Percentiles rank a stretch among this genome's conserved stretches.
These are phyloP conservation scores for Crinitomyces ghanaensis DNA, from an alignment of 805 yeast species.

Conservation along the genomic window DNA sequence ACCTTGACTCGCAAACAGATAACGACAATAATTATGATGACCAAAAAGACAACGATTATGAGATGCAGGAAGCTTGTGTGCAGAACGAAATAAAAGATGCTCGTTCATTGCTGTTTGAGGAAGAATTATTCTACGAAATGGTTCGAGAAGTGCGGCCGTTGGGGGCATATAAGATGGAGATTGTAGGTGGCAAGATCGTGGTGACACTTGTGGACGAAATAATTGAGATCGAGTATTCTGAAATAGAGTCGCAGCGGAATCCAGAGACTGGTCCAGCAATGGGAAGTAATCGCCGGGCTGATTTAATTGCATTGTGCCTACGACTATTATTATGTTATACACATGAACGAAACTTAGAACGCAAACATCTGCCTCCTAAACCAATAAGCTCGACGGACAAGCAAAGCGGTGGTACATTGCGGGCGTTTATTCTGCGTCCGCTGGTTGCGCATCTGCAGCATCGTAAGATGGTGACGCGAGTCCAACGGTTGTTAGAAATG, in stretches of 20 bases:
- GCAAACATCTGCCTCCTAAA: constrained; percentile 15
- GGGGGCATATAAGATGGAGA: constrained; percentile 58
- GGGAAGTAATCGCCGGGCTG: constrained; percentile 40
- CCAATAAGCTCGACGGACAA: too few species aligned
- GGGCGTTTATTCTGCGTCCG: constrained; percentile 23
- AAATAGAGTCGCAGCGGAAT: constrained; percentile 11
- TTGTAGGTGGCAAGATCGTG: constrained; percentile 50
- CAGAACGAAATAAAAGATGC: constrained; percentile 53
- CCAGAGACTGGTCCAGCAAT: constrained; percentile 26
- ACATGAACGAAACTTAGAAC: constrained; percentile 35
- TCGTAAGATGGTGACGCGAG: constrained; percentile 15
- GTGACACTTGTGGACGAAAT: constrained; percentile 55
- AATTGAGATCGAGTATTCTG: constrained; percentile 59
- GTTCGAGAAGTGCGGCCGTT: constrained; percentile 63
- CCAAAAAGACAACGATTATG: too few species aligned
- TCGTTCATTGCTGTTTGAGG: constrained; percentile 71
- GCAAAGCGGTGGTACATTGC: too few species aligned
- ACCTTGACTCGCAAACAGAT: constrained; percentile 1
- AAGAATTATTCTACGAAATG: constrained; percentile 71
- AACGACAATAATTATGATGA: too few species aligned
- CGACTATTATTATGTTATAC: constrained; percentile 52
- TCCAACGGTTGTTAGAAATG: constrained; percentile 15
- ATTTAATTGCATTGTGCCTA: constrained; percentile 40
- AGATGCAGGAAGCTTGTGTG: constrained; percentile 22
- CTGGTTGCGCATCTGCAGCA: constrained; percentile 24